Base-by-base conservation (phyloP, 257 asterid genomes). In the Mitragyna speciosa region DNA sequence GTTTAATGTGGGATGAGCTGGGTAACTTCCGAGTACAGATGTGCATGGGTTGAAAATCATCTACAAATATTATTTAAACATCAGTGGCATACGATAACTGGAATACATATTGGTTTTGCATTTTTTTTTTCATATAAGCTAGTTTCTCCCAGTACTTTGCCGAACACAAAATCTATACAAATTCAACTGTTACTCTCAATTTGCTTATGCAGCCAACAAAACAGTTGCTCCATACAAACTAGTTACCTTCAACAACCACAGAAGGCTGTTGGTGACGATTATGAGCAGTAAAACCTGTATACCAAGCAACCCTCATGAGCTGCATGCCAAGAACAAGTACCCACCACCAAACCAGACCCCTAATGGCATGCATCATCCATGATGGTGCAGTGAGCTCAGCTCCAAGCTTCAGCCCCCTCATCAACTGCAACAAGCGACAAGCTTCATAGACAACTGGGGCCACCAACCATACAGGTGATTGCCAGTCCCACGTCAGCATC, bases 241-340 rank as follows among this genome's bases (percentile, higher is more conserved):
- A 75, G 70, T 51, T 75, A n/a, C 47, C 84, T 69, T 11, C 78
- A 24, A 78, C 83, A 61, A 83, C 49, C 67, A 75, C 78, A 58
- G 81, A 80, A 0, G 87, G 61, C 77, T 82, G 78, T 58, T 83
- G 85, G 64, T 72, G 85, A 78, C 70, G 81, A 76, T 86, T 85
- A 5, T 82, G 84, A 80, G 94, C 88, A 22, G 97, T 87, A 78
- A 93, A 90, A 69, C 98, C 99, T 5, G 98, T 94, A 76, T 86
- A 95, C 99, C 98, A 95, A 75, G 98, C 99, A 30, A 92, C 97
- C 79, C 98, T 86, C 99, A 95, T 95, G 76, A 95, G 93, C 90
- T 95, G 99, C 87, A 95, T 87, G 69, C 99, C 96, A 19, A 95
- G 97, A 77, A 95, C 92, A 78, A 95, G 85, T 83, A 95, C 98